These are phyloP conservation scores for Xylariales sp. DNA, from an alignment of 2,329 filamentous ascomycete genomes.

Conservation along the genomic window DNA sequence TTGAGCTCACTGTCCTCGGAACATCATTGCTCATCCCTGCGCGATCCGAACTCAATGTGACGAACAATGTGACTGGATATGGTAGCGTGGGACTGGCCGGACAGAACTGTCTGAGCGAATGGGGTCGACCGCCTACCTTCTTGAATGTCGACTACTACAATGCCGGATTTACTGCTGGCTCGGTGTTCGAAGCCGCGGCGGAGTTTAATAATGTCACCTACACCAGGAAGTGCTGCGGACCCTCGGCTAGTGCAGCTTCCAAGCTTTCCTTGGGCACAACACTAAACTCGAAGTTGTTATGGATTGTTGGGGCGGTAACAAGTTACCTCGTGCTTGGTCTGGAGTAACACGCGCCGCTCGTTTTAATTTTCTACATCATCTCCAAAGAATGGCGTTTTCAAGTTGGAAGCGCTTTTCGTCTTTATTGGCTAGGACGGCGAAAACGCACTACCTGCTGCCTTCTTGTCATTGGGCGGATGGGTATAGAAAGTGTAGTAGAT, in stretches of 20 bases:
- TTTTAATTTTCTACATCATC: no score
- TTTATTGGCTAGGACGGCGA: no score
- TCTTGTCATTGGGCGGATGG: no score
- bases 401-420: no score
- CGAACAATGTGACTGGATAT: slow-evolving; percentile 61
- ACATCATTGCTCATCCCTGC: slow-evolving; percentile 66
- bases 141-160: slow-evolving; percentile 87
- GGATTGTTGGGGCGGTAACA: no score
- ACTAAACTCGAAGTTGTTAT: no score
- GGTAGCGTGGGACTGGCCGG: slow-evolving; percentile 64
- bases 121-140: slow-evolving; percentile 70
- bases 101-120: slow-evolving; percentile 56
- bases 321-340: no score
- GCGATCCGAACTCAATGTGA: slow-evolving; percentile 63
- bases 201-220: slow-evolving; percentile 71
- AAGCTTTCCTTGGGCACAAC: no score
- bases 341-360: no score
- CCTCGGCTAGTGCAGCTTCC: slow-evolving; percentile 12
- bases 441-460: no score
- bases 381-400: no score
- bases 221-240: slow-evolving; percentile 54
- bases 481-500: no score
- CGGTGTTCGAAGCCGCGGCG: slow-evolving; percentile 73
- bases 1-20: slow-evolving; percentile 65
- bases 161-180: slow-evolving; percentile 58